Base-by-base conservation (phyloP, 306 rosid genomes). In the Hylodesmum podocarpum region DNA sequence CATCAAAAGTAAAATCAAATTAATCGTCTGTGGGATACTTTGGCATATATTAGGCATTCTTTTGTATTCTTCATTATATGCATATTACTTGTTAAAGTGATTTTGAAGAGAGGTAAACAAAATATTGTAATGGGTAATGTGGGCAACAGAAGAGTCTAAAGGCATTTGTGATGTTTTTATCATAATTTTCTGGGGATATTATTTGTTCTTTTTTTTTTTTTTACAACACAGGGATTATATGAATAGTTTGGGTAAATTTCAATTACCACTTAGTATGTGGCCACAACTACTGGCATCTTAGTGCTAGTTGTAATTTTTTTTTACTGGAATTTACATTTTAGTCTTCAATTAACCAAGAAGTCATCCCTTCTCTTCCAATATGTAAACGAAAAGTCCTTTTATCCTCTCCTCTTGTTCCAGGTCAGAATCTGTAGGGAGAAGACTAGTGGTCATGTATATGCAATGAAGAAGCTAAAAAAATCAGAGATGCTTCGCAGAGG, bases 401-500 rank as follows among this genome's bases (percentile, higher is more conserved):
- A 28, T 70, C 19, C 22, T n/a, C 46, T 41, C 54, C n/a, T 40
- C 18, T 49, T 83, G 65, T 63, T 82, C 86, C 86, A 96, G 99
- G 99, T 96, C 78, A 96, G 94, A 80, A 83, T 96, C 68, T 96
- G 99, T 76, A 89, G 94, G 84, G 98, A 96, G 84, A 91, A 87
- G 90, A 86, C 89, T 4, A 84, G 94, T 6, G 92, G 85, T 81
- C 87, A 89, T 77, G 99, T 96, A 25, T 96, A 88, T 88, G 99
- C 99, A 27, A 96, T 96, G 99, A 96, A 96, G 87, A 96, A 96
- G 72, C 94, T 96, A 36, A 96, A 96, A 89, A 96, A 96, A 81
- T 92, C 99, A 36, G 98, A 92, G 89, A 96, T 96, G 98, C 99
- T 96, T 83, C 98, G 98, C 47, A 83, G 98, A 83, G 97, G 97